Percentiles rank a stretch among this genome's conserved stretches.
Evolutionary conservation across 1,284 basidiomycete species (phyloP).

Genomic region (Trametes pubescens): DNA sequence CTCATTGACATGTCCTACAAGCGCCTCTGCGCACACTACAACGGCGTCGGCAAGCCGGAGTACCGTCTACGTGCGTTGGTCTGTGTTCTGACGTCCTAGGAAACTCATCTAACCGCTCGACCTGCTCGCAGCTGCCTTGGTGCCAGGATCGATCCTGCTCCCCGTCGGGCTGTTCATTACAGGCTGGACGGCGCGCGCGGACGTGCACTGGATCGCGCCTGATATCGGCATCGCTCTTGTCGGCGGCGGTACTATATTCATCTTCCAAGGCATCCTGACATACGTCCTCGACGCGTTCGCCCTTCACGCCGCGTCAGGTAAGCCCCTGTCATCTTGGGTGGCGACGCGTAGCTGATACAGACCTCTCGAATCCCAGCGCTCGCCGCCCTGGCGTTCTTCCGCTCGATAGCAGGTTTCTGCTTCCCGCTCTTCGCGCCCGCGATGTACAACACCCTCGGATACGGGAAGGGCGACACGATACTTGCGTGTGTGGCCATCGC

Average conservation of each 20-base stretch:
- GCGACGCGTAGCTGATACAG: not conserved
- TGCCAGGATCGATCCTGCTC: conserved; percentile 62
- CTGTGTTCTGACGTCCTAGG: not conserved
- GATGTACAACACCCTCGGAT: conserved; percentile 70
- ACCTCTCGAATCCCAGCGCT: conserved; percentile 49
- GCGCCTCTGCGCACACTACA: conserved; percentile 56
- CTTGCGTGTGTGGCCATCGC: conserved; percentile 62
- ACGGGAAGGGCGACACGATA: conserved; percentile 70
- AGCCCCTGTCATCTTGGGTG: conserved; percentile 12
- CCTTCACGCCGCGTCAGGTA: conserved; percentile 68
- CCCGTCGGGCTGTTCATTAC: conserved; percentile 68
- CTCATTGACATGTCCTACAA: conserved; percentile 63
- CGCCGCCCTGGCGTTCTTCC: conserved; percentile 63
- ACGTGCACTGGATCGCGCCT: conserved; percentile 70
- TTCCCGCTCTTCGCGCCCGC: conserved; percentile 74
- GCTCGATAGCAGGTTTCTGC: conserved; percentile 67
- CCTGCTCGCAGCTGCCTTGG: conserved; percentile 57
- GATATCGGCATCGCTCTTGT: conserved; percentile 68
- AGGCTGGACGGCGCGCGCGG: conserved; percentile 69
- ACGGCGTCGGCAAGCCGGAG: conserved; percentile 65
- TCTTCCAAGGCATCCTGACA: conserved; percentile 66
- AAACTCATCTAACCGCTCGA: not conserved
- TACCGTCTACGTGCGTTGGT: conserved; percentile 46
- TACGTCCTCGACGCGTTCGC: conserved; percentile 76
- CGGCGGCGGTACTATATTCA: conserved; percentile 61